phyloP scores from a whole-genome alignment of 257 asterid genomes.

The Orobanche coerulescens region DNA sequence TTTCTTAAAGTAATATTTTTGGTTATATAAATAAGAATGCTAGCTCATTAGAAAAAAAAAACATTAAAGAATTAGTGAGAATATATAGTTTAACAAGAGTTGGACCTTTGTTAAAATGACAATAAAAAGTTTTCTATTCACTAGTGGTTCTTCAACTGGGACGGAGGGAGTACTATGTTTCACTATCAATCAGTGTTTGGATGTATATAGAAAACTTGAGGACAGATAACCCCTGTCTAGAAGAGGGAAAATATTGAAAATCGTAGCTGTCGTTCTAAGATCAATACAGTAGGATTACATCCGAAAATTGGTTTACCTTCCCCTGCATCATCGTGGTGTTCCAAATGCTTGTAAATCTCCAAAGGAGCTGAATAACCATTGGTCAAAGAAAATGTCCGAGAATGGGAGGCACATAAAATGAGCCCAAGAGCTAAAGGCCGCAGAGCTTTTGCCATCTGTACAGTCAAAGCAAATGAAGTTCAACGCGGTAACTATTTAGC shows the following conservation, averaged over 20 bases:
- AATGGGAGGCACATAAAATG: slow-evolving; percentile 84
- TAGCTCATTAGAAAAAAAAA: too few species aligned
- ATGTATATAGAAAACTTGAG: neutral
- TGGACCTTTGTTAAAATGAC: too few species aligned
- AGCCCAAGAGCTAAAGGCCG: slow-evolving; percentile 86
- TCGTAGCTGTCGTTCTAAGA: neutral
- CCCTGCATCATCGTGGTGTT: slow-evolving; percentile 79
- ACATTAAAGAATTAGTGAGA: too few species aligned
- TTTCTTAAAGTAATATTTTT: too few species aligned
- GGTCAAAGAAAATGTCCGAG: slow-evolving; percentile 85
- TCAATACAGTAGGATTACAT: slow-evolving; percentile 1
- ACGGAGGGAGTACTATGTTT: neutral
- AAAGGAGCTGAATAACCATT: slow-evolving; percentile 94
- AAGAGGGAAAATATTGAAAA: slow-evolving; percentile 5
- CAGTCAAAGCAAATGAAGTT: slow-evolving; percentile 28
- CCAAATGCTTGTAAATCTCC: slow-evolving; percentile 95
- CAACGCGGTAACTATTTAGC: slow-evolving; percentile 19
- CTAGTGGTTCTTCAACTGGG: too few species aligned
- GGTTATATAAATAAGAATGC: too few species aligned
- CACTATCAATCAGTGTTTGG: neutral
- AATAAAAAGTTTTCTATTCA: too few species aligned
- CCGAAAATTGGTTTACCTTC: slow-evolving; percentile 39
- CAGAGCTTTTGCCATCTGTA: slow-evolving; percentile 66
- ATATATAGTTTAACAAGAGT: too few species aligned
- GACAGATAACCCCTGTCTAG: neutral